These are phyloP conservation scores for Lactarius psammicola DNA, from an alignment of 768 basidiomycete genomes.

Conservation along the genomic window DNA sequence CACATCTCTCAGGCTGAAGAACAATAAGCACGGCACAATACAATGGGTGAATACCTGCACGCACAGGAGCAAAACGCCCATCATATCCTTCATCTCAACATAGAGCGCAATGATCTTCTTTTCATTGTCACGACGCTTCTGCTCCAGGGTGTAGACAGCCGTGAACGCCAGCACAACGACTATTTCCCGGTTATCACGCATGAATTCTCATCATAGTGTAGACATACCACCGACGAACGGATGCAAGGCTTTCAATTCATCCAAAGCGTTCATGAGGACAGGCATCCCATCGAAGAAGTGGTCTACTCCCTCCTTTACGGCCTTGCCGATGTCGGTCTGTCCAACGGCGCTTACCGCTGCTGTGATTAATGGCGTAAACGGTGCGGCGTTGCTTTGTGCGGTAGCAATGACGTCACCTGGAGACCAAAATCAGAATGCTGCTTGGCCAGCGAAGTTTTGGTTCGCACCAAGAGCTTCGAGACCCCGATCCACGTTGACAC, in stretches of 20 bases:
- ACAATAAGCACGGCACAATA: not conserved
- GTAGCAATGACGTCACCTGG: not conserved
- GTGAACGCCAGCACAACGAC: conserved; percentile 53
- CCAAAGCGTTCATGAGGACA: conserved; percentile 31
- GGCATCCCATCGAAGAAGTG: conserved; percentile 33
- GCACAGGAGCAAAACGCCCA: conserved; percentile 32
- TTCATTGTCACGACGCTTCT: conserved; percentile 51
- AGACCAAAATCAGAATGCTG: not conserved
- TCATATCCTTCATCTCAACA: conserved; percentile 51
- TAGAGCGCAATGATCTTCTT: conserved; percentile 47
- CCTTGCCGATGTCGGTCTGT: conserved; percentile 9
- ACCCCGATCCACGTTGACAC: not conserved
- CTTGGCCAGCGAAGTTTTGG: not conserved
- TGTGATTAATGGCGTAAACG: conserved; percentile 1
- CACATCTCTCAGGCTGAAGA: conserved; percentile 35
- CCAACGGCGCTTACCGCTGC: conserved; percentile 8
- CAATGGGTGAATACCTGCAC: not conserved
- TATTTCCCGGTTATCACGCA: conserved; percentile 11
- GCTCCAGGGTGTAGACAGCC: conserved; percentile 47
- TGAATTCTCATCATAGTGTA: not conserved
- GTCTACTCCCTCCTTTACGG: conserved; percentile 30
- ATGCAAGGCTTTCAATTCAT: conserved; percentile 34
- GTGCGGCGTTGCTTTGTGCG: not conserved
- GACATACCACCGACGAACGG: conserved; percentile 33
- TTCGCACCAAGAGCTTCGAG: not conserved